Evolutionary conservation across 2,329 filamentous ascomycete species (phyloP).

Genomic region (Colletotrichum tamarilloi): DNA sequence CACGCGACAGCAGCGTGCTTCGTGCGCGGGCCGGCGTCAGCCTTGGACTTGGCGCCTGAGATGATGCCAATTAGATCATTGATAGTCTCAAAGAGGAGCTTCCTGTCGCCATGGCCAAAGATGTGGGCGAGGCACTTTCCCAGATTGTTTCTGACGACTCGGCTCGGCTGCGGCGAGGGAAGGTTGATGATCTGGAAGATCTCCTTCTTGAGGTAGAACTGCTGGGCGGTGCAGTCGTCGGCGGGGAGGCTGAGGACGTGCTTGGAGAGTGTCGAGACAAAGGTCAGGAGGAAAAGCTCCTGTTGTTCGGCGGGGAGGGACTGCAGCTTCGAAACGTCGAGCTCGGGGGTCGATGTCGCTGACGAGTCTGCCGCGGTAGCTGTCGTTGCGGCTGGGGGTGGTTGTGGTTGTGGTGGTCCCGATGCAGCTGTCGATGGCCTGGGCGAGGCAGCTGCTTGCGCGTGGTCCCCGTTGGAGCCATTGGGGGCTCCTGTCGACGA

Average conservation of each 20-base stretch:
- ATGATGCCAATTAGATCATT: constrained; percentile 85
- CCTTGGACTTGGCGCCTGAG: constrained; percentile 77
- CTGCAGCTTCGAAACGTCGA: constrained; percentile 91
- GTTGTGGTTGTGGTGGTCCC: constrained; percentile 37
- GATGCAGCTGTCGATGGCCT: constrained; percentile 36
- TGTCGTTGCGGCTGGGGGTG: constrained; percentile 38
- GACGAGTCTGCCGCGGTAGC: constrained; percentile 50
- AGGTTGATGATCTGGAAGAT: constrained; percentile 93
- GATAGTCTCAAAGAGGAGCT: constrained; percentile 92
- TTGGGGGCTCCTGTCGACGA: constrained; percentile 50
- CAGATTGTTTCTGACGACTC: constrained; percentile 90
- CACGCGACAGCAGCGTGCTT: constrained; percentile 92
- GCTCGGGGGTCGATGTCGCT: constrained; percentile 73
- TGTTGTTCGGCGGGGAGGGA: constrained; percentile 93
- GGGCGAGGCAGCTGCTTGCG: constrained; percentile 37
- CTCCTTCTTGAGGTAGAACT: constrained; percentile 93
- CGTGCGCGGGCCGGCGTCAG: constrained; percentile 79
- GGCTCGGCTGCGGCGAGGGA: constrained; percentile 81
- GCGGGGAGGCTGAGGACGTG: constrained; percentile 80
- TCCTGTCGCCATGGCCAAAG: constrained; percentile 87
- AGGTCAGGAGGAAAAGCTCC: constrained; percentile 91
- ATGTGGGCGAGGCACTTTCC: constrained; percentile 86
- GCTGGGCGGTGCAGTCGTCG: constrained; percentile 87
- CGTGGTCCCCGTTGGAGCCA: constrained; percentile 45
- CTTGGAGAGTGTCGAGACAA: constrained; percentile 83